Evolutionary conservation across 2,329 filamentous ascomycete species (phyloP).

Genomic region (Fusarium foetens): DNA sequence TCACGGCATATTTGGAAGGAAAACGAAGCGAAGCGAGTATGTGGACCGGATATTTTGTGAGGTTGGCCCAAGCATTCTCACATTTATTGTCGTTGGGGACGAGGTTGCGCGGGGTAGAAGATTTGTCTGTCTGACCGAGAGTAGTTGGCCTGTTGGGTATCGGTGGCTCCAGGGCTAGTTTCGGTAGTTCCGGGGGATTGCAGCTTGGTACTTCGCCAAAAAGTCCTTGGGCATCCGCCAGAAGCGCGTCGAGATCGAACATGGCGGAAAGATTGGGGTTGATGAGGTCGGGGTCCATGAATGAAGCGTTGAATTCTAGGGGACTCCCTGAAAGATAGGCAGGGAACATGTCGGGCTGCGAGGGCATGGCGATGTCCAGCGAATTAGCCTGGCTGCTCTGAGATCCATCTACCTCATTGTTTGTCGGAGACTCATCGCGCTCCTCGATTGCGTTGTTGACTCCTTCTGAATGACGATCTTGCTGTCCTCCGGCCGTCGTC

Average conservation of each 20-base stretch:
- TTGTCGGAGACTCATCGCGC: background rate
- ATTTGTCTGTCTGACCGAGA: background rate
- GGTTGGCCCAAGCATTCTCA: conserved; percentile 2
- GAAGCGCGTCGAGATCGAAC: background rate
- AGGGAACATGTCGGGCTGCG: background rate
- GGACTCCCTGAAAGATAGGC: background rate
- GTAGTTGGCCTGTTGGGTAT: background rate
- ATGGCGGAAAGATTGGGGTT: background rate
- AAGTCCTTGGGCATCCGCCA: background rate
- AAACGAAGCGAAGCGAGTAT: conserved; percentile 4
- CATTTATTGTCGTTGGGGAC: background rate
- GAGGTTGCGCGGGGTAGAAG: background rate
- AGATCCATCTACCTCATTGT: background rate
- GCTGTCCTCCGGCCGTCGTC: background rate
- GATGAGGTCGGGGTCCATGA: conserved; percentile 1
- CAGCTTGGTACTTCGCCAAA: background rate
- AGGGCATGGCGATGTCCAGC: background rate
- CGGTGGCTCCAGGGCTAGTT: background rate
- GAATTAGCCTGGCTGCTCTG: background rate
- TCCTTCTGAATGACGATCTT: background rate
- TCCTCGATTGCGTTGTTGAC: background rate
- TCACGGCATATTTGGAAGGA: conserved; percentile 3
- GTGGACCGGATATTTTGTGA: background rate
- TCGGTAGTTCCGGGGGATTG: background rate
- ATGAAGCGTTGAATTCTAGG: background rate